Evolutionary conservation across 352 stramenopile genomes (phyloP).

Genomic region (Globisporangium iwayamae): DNA sequence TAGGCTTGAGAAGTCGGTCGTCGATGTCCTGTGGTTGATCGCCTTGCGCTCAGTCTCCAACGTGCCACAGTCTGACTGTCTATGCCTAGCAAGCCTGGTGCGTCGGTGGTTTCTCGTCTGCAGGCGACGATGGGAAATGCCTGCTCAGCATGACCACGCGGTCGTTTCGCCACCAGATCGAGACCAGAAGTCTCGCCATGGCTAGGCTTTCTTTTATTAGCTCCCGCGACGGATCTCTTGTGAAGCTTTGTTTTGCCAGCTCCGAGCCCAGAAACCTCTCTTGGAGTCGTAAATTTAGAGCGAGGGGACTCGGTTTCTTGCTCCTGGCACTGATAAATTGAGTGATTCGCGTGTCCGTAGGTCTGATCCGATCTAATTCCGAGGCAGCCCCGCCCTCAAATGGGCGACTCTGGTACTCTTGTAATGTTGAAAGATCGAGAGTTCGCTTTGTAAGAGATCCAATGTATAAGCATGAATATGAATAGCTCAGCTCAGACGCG

Average conservation of each 20-base stretch:
- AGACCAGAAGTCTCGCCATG: background rate
- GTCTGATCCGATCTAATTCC: no score
- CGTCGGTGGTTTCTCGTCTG: conserved; percentile 5
- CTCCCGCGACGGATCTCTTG: no score
- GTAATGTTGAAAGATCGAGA: no score
- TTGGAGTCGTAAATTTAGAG: background rate
- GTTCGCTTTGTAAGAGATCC: no score
- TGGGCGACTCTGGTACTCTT: no score
- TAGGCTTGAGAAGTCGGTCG: background rate
- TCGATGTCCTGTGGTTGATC: background rate
- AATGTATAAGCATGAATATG: no score
- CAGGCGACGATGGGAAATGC: conserved; percentile 8
- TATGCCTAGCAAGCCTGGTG: background rate
- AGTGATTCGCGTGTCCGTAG: no score
- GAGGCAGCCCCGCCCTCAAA: no score
- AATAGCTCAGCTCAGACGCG: no score
- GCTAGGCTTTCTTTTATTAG: conserved; percentile 2
- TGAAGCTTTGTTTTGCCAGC: background rate
- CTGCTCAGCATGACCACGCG: background rate
- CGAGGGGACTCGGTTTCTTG: background rate
- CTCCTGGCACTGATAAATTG: no score
- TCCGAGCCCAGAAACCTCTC: background rate
- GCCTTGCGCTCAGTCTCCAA: background rate
- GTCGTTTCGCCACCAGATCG: background rate
- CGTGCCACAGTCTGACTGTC: background rate